Evolutionary conservation across 179 eudicot species (phyloP).

Genomic region (Nepenthes alata): DNA sequence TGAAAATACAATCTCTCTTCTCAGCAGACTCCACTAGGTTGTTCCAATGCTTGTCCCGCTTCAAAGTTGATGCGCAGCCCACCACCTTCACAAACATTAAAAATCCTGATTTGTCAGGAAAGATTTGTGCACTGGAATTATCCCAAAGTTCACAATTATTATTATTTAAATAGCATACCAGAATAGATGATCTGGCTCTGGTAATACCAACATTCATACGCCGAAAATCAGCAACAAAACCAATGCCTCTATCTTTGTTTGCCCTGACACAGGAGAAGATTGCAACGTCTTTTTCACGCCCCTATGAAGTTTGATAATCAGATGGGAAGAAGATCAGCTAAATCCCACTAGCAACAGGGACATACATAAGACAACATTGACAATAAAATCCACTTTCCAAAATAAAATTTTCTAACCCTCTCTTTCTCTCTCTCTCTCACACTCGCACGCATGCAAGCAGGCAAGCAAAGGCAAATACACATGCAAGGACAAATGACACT

Average conservation of each 20-base stretch:
- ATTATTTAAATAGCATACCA: slow-evolving; percentile 37
- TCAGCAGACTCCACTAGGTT: slow-evolving; percentile 69
- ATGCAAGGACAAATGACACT: too few species aligned
- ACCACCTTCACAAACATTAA: slow-evolving; percentile 45
- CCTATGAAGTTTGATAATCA: slow-evolving; percentile 28
- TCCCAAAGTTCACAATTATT: background rate
- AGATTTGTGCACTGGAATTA: too few species aligned
- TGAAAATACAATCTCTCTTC: slow-evolving; percentile 37
- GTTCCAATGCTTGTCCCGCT: slow-evolving; percentile 70
- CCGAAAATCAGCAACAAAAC: slow-evolving; percentile 74
- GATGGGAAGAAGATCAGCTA: background rate
- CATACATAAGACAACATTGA: too few species aligned
- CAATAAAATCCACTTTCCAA: too few species aligned
- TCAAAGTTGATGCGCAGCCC: slow-evolving; percentile 75
- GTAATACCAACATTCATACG: slow-evolving; percentile 98
- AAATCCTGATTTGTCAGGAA: background rate
- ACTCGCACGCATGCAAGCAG: too few species aligned
- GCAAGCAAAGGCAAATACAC: too few species aligned
- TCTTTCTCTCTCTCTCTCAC: too few species aligned
- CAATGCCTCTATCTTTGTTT: slow-evolving; percentile 59
- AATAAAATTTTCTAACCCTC: too few species aligned
- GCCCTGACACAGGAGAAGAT: slow-evolving; percentile 94
- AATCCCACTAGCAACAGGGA: background rate
- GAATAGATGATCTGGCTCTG: slow-evolving; percentile 76
- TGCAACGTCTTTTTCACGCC: slow-evolving; percentile 95